Base-by-base conservation (phyloP, 1,284 basidiomycete species). In the Sporisorium scitamineum region DNA sequence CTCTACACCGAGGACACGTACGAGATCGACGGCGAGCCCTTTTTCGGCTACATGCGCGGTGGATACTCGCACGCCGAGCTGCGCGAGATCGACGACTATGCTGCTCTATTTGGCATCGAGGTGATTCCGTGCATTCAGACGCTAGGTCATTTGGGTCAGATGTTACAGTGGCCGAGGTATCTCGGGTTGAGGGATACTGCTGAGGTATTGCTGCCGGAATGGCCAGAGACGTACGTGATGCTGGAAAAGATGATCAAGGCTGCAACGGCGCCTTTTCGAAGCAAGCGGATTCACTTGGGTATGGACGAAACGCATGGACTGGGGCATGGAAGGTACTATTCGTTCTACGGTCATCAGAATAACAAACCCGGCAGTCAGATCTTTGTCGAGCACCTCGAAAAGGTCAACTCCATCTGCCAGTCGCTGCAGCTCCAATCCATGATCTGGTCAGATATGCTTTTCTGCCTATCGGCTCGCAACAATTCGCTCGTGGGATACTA, bases 161-260 rank as follows among this genome's bases (percentile, higher is more conserved):
- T 86, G 79, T 79, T 86, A 2, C 86, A 86, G 54, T 86, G 86
- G 86, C 85, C 86, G 0, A 72, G 80, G 18, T 86, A 81, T 61
- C 73, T 83, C 2, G 74, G 70, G 11, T 57, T 86, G 44, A 64
- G 85, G 11, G 86, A 86, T 61, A 86, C 86, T 0, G 77, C 84
- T 1, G 86, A 86, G 24, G 85, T 86, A 5, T 63, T 86, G 32
- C 70, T 86, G 11, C 80, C 85, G 5, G 85, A 85, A 47, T 76
- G 68, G 37, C 70, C 60, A 9, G 85, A 86, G 59, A 85, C 83
- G 2, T 85, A 86, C 54, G 54, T 53, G 0, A 82, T 86, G 67
- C 79, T 86, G 56, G 80, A 83, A 39, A 85, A 85, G 61, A 78
- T 80, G 78, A 77, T 79, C 54, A 37, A 45, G 7, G 60, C 79